phyloP scores from a whole-genome alignment of 2,329 filamentous ascomycete genomes.

The Hypoxylon sp. region DNA sequence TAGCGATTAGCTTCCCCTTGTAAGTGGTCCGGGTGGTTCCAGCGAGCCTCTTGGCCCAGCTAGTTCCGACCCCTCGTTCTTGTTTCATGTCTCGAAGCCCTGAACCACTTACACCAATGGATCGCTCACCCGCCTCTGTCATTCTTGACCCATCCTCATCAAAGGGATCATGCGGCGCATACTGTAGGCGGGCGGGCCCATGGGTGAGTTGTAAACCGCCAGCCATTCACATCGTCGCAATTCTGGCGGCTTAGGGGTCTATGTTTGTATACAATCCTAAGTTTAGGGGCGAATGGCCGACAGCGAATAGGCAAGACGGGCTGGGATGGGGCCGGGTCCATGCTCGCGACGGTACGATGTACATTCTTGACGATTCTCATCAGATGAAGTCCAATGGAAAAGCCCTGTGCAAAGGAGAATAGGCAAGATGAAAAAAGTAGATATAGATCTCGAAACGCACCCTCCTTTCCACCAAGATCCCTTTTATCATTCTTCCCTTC shows the following conservation, averaged over 20 bases:
- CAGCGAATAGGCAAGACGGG: slow-evolving; percentile 41
- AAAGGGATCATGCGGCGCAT: slow-evolving; percentile 48
- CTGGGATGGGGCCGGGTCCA: slow-evolving; percentile 30
- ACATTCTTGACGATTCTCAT: slow-evolving; percentile 31
- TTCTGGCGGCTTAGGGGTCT: slow-evolving; percentile 41
- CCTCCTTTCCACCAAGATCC: slow-evolving; percentile 38
- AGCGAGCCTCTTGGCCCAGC: slow-evolving; percentile 37
- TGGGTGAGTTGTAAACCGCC: slow-evolving; percentile 39
- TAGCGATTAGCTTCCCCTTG: slow-evolving; percentile 28
- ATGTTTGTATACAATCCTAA: slow-evolving; percentile 40
- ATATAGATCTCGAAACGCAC: slow-evolving; percentile 46
- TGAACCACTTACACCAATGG: slow-evolving; percentile 47
- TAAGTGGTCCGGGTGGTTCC: slow-evolving; percentile 31
- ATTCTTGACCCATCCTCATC: slow-evolving; percentile 38
- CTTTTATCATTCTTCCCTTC: slow-evolving; percentile 41
- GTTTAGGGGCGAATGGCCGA: slow-evolving; percentile 9
- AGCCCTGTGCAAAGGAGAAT: slow-evolving; percentile 26
- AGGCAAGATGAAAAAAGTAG: slow-evolving; percentile 40
- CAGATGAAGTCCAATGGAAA: slow-evolving; percentile 32
- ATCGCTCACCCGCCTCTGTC: slow-evolving; percentile 43
- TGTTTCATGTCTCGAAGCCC: slow-evolving; percentile 49
- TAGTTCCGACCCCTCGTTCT: slow-evolving; percentile 44
- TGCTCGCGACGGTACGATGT: slow-evolving; percentile 18
- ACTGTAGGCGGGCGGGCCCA: slow-evolving; percentile 43
- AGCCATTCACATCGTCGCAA: slow-evolving; percentile 46